Base-by-base conservation (phyloP, 192 early-diverging fungal species). In the Entomortierella parvispora region DNA sequence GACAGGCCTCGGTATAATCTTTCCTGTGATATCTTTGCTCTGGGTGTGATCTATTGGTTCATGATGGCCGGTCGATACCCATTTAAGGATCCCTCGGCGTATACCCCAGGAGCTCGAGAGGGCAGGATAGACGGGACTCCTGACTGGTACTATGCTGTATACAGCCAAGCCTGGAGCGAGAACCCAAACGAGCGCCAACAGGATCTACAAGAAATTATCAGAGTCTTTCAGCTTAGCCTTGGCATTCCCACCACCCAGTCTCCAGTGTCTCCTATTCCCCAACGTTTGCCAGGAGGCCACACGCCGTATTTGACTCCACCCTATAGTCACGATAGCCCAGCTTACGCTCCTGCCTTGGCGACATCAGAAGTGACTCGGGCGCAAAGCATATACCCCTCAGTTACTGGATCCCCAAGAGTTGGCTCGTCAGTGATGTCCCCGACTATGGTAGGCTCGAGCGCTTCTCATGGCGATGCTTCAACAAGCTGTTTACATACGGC, bases 101-200 rank as follows among this genome's bases (percentile, higher is more conserved):
- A 11, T 34, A 22, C 23, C 6, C 33, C 51, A 2, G 32, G 56
- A 0, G 42, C 48, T 6, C 33, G 52, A 7, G 68, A 70, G 32
- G 50, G 22, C 7, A 37, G 68, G 32, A 22, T 54, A 1, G 59
- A 77, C 15, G 74, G 61, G 4, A 68, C 65, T 2, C 65, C 74
- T 1, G 53, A 68, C 22, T 77, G 74, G 74, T 77, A 64, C 33
- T 22, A 51, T 33, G 66, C 37, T 0, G 23, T 68, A 4, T 77
- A 77, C 29, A 63, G 60, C 1, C 28, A 68, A 26, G 74, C 74
- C 37, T 77, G 74, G 74, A 31, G 25, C 17, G 65, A 68, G 31
- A 47, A 68, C 42, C 65, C 74, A 0, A 46, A 52, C n/a, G 29
- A 54, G 3, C 60, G 74, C 5, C 74, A 77, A 25, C 59, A 68